A percentile compares a stretch with the other conserved stretches of the same genome.
Conservation (phyloP, 352 stramenopile genomes). For the Pythium rhizo-oryzae region DNA sequence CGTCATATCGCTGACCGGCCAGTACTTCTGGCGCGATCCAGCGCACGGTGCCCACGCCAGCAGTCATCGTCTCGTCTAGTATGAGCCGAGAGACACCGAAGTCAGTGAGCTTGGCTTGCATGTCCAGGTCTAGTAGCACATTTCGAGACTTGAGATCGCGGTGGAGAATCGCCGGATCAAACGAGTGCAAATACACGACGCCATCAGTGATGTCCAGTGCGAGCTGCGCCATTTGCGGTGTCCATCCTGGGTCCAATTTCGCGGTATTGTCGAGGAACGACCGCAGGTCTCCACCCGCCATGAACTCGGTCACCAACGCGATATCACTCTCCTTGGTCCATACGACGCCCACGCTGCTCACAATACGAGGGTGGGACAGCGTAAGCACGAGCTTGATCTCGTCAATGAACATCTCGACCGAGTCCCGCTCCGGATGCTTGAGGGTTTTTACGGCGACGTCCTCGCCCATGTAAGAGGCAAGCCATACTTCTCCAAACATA, state of each 20-base stretch:
- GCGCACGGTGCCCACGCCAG: background rate
- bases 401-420: constrained; percentile 9
- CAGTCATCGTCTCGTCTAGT: constrained; percentile 14
- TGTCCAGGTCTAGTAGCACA: background rate
- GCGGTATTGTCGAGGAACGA: constrained; percentile 2
- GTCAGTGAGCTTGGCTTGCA: background rate
- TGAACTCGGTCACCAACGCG: constrained; percentile 26
- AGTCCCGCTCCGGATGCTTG: background rate
- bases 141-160: background rate
- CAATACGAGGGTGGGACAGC: constrained; percentile 15
- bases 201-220: constrained; percentile 24
- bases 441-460: constrained; percentile 2
- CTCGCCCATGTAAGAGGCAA: constrained; percentile 13
- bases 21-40: constrained; percentile 24
- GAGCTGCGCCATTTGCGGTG: background rate
- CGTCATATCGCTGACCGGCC: background rate
- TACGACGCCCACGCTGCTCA: constrained; percentile 24
- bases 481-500: constrained; percentile 30
- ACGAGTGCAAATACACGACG: constrained; percentile 27
- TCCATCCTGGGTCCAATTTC: constrained; percentile 2
- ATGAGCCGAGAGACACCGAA: background rate
- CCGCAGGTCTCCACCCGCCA: constrained; percentile 26
- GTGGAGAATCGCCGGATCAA: constrained; percentile 15
- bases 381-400: constrained; percentile 20
- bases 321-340: constrained; percentile 32